phyloP scores from a whole-genome alignment of 495 filamentous ascomycete species.

The Penicillium roqueforti region DNA sequence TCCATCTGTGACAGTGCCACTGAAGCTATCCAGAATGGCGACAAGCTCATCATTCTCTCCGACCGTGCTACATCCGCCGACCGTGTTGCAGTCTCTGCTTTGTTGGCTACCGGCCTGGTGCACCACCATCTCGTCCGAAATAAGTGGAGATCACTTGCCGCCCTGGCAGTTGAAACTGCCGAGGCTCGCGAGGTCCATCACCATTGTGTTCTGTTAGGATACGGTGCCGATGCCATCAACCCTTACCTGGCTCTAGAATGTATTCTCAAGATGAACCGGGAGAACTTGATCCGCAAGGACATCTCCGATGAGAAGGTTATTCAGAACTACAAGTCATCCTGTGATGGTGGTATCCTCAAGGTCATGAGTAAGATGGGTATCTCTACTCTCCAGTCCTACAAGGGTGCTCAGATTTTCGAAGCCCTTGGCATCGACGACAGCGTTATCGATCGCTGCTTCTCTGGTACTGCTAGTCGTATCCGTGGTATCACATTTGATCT shows the following conservation, averaged over 20 bases:
- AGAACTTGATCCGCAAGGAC: constrained; percentile 89
- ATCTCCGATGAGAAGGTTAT: constrained; percentile 80
- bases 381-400: constrained; percentile 96
- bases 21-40: constrained; percentile 76
- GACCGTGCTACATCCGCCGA: constrained; percentile 83
- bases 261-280: constrained; percentile 96
- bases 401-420: constrained; percentile 99
- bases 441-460: constrained; percentile 96
- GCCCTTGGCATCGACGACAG: constrained; percentile 95
- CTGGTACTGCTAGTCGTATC: constrained; percentile 92
- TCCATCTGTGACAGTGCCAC: constrained; percentile 82
- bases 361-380: constrained; percentile 99
- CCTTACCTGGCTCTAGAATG: constrained; percentile 97
- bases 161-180: constrained; percentile 86
- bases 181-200: constrained; percentile 99
- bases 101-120: constrained; percentile 89
- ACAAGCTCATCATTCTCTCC: constrained; percentile 86
- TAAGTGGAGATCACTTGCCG: constrained; percentile 90
- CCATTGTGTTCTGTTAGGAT: constrained; percentile 95
- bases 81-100: constrained; percentile 81
- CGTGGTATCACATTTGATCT: constrained; percentile 93
- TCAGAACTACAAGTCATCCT: constrained; percentile 96
- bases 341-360: constrained; percentile 96
- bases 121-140: constrained; percentile 97
- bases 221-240: constrained; percentile 94